These are phyloP conservation scores for Ascosphaera aggregata DNA, from an alignment of 2,329 filamentous ascomycete genomes.

Conservation along the genomic window DNA sequence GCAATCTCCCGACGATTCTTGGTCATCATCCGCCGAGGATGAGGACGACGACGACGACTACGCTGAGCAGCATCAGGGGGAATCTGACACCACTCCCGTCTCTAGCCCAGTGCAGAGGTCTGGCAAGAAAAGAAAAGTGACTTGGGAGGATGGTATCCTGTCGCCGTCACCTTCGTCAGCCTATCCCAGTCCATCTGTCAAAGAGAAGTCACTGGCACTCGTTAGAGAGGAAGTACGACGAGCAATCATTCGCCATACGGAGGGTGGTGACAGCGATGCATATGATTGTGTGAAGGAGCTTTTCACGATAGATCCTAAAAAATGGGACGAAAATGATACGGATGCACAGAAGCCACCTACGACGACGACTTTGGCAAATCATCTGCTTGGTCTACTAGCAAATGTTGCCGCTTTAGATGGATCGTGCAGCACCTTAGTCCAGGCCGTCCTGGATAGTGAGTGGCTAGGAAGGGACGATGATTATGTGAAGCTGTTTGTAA, in stretches of 20 bases:
- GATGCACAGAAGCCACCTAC: constrained; percentile 24
- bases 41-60: constrained; percentile 19
- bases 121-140: neutral
- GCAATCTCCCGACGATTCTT: no score
- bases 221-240: constrained; percentile 37
- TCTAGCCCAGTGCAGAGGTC: constrained; percentile 6
- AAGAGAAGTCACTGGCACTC: constrained; percentile 30
- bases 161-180: neutral
- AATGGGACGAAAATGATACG: constrained; percentile 12
- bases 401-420: constrained; percentile 31
- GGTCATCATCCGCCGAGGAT: constrained; percentile 9
- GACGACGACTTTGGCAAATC: constrained; percentile 29
- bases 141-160: constrained; percentile 8
- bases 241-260: constrained; percentile 29
- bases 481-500: constrained; percentile 32
- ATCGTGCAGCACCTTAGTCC: constrained; percentile 33
- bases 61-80: constrained; percentile 7
- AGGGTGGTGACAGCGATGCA: constrained; percentile 27
- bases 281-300: constrained; percentile 33
- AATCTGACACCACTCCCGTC: constrained; percentile 5
- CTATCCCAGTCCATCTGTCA: neutral
- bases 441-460: constrained; percentile 32
- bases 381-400: constrained; percentile 34
- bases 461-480: constrained; percentile 39
- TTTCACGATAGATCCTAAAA: constrained; percentile 25